Base-by-base conservation (phyloP, 257 asterid species). In the Primulina eburnea region DNA sequence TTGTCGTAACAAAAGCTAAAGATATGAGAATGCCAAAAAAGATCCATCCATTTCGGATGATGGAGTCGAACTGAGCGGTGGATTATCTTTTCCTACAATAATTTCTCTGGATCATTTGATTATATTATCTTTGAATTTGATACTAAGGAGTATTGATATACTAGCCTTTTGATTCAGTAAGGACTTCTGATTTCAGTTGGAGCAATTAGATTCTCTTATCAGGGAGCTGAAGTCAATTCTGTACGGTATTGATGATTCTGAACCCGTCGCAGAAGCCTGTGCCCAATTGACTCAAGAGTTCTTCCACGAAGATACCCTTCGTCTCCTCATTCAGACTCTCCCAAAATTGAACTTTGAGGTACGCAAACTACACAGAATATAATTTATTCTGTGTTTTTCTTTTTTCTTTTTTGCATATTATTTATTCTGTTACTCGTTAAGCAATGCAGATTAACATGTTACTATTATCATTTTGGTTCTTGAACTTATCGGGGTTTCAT, bases 401-500 rank as follows among this genome's bases (percentile, higher is more conserved):
- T 28, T 28, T 28, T 28, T 24, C 26, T 28, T 28, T 37, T 37
- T 8, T 37, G 43, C 43, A 37, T 37, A 37, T 37, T 9, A 12
- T 43, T 14, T 14, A 3, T 43, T 11, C 1, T 43, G n/a, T 43
- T 43, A 43, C 53, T 43, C 18, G 53, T 43, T 43, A 4, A 12
- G 53, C 4, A 12, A 11, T 43, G 6, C 53, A 43, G n/a, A 43
- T 3, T 3, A 40, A 40, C 3, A 40, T 11, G 52, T 40, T 40
- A 3, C 53, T 12, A 4, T 16, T 17, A 50, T 8, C 57, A 16
- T 5, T 17, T 50, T 50, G 57, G 9, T 73, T 69, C 37, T 57
- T 64, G 24, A 14, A 8, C 68, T 60, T 75, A 74, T 78, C 53
- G 63, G 30, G 55, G 12, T 57, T 24, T 60, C 6, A 2, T 76